Evolutionary conservation across 2,329 filamentous ascomycete genomes (phyloP).

Genomic region (Tolypocladium tundrense): DNA sequence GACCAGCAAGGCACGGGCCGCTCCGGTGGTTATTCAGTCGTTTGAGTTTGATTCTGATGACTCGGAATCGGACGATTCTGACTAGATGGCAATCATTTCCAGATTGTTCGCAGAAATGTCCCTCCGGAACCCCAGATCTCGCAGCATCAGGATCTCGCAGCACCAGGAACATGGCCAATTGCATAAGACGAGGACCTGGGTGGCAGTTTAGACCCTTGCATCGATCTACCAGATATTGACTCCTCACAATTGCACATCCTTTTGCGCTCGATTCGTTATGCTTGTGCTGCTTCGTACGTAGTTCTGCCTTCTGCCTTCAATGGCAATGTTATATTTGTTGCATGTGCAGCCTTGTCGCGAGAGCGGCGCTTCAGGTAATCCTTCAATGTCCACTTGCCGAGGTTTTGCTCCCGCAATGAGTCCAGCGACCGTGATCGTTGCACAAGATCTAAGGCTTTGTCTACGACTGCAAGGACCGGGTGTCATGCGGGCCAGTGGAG

Average conservation of each 20-base stretch:
- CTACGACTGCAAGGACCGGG: too few species aligned
- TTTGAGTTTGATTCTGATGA: constrained; percentile 7
- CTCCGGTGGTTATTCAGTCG: constrained; percentile 1
- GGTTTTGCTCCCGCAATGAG: background rate
- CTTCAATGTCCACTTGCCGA: background rate
- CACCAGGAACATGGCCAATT: background rate
- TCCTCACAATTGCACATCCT: too few species aligned
- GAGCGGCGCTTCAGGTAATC: background rate
- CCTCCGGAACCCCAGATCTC: background rate
- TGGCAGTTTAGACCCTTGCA: too few species aligned
- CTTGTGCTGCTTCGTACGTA: too few species aligned
- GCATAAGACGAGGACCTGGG: too few species aligned
- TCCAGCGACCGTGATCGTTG: background rate
- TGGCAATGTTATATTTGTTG: too few species aligned
- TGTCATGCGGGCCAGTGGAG: background rate
- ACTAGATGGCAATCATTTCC: background rate
- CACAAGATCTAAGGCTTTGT: background rate
- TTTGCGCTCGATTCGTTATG: too few species aligned
- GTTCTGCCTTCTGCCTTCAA: too few species aligned
- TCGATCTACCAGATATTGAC: too few species aligned
- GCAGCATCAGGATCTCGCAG: background rate
- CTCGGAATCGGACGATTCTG: constrained; percentile 3
- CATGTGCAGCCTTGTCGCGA: background rate
- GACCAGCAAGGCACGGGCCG: background rate
- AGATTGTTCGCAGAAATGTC: background rate